These are phyloP conservation scores for Salvia miltiorrhiza DNA, from an alignment of 257 asterid species.

Conservation along the genomic window DNA sequence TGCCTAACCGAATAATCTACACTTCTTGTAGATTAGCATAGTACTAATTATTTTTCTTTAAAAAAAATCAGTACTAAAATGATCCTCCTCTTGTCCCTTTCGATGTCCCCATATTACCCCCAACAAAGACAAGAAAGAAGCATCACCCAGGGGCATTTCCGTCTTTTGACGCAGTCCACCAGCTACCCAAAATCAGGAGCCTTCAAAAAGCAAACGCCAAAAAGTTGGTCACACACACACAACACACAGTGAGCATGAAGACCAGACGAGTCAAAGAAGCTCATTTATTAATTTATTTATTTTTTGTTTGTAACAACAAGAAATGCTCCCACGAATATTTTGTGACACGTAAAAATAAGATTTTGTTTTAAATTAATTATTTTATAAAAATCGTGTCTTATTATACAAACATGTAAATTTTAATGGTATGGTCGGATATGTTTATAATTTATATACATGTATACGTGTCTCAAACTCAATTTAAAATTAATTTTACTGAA, in stretches of 20 bases:
- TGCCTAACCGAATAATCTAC: slow-evolving; percentile 13
- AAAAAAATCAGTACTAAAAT: too few relatives aligned
- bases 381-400: too few relatives aligned
- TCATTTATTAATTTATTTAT: too few relatives aligned
- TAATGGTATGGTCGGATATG: too few relatives aligned
- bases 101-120: slow-evolving; percentile 23
- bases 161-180: slow-evolving; percentile 18
- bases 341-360: too few relatives aligned
- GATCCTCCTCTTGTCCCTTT: slow-evolving; percentile 25
- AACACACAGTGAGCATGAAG: slow-evolving; percentile 14
- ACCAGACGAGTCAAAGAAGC: slow-evolving; percentile 37
- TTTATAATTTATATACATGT: too few relatives aligned
- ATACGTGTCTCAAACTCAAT: too few relatives aligned
- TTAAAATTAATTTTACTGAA: too few relatives aligned
- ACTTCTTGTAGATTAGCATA: slow-evolving; percentile 20
- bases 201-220: slow-evolving; percentile 32
- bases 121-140: neutral
- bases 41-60: neutral
- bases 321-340: too few relatives aligned
- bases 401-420: too few relatives aligned
- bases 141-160: neutral
- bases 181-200: slow-evolving; percentile 24
- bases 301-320: slow-evolving; percentile 12
- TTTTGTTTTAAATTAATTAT: too few relatives aligned
- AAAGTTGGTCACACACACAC: slow-evolving; percentile 16